Percentiles rank a stretch among this genome's conserved stretches.
Evolutionary conservation across 352 stramenopile species (phyloP).

Genomic region (Phytopythium mirpurense): DNA sequence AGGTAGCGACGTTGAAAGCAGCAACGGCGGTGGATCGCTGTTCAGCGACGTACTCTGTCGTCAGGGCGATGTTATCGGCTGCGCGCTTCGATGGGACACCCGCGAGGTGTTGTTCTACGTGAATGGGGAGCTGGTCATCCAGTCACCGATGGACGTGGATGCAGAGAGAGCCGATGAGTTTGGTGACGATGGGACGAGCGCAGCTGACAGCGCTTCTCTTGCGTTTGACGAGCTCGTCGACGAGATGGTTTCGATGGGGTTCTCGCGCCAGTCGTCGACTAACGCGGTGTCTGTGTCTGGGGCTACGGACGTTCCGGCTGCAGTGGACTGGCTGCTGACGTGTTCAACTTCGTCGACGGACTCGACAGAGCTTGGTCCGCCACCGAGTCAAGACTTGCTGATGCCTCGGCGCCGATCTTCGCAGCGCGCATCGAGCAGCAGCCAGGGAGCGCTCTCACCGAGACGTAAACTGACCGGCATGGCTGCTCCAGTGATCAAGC

Average conservation of each 20-base stretch:
- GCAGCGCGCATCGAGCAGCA: background rate
- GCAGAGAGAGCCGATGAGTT: background rate
- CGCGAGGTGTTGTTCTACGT: slow-evolving; percentile 49
- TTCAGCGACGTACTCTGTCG: slow-evolving; percentile 42
- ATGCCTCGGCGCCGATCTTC: background rate
- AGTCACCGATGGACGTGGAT: background rate
- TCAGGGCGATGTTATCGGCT: slow-evolving; percentile 54
- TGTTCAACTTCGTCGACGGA: slow-evolving; percentile 5
- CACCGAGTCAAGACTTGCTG: slow-evolving; percentile 1
- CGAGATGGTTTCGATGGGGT: slow-evolving; percentile 50
- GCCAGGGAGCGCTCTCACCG: background rate
- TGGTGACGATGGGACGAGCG: background rate
- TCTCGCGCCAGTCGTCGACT: slow-evolving; percentile 29
- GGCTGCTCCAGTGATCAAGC: background rate
- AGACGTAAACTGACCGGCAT: background rate
- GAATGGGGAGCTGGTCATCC: slow-evolving; percentile 40
- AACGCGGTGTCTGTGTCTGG: slow-evolving; percentile 31
- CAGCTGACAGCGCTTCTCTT: background rate
- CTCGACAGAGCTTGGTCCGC: background rate
- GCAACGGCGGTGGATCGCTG: slow-evolving; percentile 10
- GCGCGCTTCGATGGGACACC: slow-evolving; percentile 22
- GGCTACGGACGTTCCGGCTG: slow-evolving; percentile 14
- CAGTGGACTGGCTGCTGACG: slow-evolving; percentile 38
- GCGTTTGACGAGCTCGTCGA: slow-evolving; percentile 42
- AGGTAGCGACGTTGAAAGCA: slow-evolving; percentile 15